These are phyloP conservation scores for Aureobasidium pullulans DNA, from an alignment of 2,329 filamentous ascomycete species.

Conservation along the genomic window DNA sequence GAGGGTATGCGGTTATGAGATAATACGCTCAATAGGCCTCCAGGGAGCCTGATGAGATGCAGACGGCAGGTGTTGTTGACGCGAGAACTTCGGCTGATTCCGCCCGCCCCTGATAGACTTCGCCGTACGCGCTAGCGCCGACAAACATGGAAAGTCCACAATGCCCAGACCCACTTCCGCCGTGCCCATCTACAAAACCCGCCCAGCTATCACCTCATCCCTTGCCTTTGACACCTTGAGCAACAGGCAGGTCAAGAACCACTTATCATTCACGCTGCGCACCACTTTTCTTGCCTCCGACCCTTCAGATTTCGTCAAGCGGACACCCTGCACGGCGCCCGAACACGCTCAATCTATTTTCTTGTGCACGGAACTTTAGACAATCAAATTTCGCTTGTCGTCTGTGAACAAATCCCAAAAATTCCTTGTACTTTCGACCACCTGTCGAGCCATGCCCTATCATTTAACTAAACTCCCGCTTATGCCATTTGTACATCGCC, in stretches of 20 bases:
- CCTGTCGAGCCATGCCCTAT: neutral
- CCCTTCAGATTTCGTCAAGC: neutral
- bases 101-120: neutral
- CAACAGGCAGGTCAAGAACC: neutral
- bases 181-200: neutral
- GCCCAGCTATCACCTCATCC: neutral
- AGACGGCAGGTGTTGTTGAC: slow-evolving; percentile 2
- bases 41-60: neutral
- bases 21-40: neutral
- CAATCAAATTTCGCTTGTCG: slow-evolving; percentile 8
- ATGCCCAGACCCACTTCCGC: neutral
- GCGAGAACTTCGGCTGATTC: neutral
- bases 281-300: neutral
- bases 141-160: neutral
- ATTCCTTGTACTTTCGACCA: neutral
- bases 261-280: neutral
- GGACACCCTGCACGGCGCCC: neutral
- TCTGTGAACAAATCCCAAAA: neutral
- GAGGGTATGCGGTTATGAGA: slow-evolving; percentile 2
- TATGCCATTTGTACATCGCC: slow-evolving; percentile 19
- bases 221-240: slow-evolving; percentile 1
- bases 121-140: neutral
- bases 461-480: neutral
- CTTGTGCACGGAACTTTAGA: neutral
- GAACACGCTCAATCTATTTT: neutral